Conservation (phyloP, 2,329 filamentous ascomycete genomes). For the Westerdykella ornata region DNA sequence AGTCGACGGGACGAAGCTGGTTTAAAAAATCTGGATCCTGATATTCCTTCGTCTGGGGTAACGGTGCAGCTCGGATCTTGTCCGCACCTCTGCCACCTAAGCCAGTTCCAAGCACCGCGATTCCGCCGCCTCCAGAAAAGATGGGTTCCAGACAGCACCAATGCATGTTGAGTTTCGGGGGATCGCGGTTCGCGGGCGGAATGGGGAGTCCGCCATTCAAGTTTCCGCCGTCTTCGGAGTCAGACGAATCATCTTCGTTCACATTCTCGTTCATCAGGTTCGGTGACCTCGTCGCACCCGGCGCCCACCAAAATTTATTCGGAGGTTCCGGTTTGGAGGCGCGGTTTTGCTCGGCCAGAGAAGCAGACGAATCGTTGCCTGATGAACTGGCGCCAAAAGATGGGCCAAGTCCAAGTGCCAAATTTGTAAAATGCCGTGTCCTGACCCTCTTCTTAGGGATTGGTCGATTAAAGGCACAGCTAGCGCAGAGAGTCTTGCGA, state of each 20-base stretch:
- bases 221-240: constrained; percentile 33
- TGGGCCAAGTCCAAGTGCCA: constrained; percentile 30
- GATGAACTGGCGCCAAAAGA: no score
- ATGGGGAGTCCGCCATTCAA: constrained; percentile 33
- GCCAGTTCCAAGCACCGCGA: constrained; percentile 48
- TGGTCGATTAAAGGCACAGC: constrained; percentile 52
- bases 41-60: constrained; percentile 50
- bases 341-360: constrained; percentile 17
- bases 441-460: constrained; percentile 40
- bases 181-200: constrained; percentile 30
- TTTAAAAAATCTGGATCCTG: constrained; percentile 51
- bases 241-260: constrained; percentile 34
- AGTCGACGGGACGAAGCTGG: constrained; percentile 44
- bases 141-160: constrained; percentile 57
- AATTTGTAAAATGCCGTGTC: constrained; percentile 34
- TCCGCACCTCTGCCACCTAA: constrained; percentile 48
- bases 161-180: constrained; percentile 49
- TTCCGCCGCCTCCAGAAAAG: constrained; percentile 54
- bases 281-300: constrained; percentile 49
- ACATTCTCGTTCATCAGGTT: constrained; percentile 53
- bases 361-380: constrained; percentile 13
- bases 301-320: constrained; percentile 54
- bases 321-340: constrained; percentile 18
- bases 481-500: constrained; percentile 54
- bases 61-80: constrained; percentile 50